Conservation (phyloP, 129 eudicot genomes). For the Lactuca sativa region DNA sequence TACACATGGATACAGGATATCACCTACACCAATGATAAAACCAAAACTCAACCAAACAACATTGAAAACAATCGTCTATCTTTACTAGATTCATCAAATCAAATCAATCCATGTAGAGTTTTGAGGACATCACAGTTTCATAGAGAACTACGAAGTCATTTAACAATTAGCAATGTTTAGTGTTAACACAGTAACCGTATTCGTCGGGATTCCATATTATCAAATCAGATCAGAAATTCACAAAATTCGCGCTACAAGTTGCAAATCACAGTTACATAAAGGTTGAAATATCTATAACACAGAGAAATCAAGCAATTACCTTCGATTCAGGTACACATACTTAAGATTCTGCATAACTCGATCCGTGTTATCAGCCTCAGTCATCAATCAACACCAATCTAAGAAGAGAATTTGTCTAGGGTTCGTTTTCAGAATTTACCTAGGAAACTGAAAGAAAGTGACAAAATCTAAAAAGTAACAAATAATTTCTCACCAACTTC, state of each 20-base stretch:
- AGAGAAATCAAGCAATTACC: conserved; percentile 1
- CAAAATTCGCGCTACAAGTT: background rate
- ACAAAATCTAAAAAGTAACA: conserved; percentile 4
- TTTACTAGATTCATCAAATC: background rate
- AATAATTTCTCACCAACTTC: conserved; percentile 6
- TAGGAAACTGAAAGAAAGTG: background rate
- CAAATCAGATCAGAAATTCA: conserved; percentile 22
- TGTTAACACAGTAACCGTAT: background rate
- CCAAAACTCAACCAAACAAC: background rate
- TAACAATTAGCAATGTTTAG: background rate
- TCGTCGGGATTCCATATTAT: background rate
- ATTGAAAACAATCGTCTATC: background rate
- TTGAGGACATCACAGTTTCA: background rate
- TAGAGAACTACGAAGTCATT: background rate
- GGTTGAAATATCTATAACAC: background rate
- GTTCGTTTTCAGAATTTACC: background rate
- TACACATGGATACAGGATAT: conserved; percentile 10
- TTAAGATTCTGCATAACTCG: background rate
- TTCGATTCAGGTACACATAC: background rate
- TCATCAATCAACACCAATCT: conserved; percentile 1
- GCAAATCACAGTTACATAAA: background rate
- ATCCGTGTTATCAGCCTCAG: conserved; percentile 7
- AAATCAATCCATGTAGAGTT: background rate
- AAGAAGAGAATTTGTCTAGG: conserved; percentile 1
- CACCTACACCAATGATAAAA: conserved; percentile 14